Evolutionary conservation across 306 rosid genomes (phyloP).

Genomic region (Biancaea sappan): DNA sequence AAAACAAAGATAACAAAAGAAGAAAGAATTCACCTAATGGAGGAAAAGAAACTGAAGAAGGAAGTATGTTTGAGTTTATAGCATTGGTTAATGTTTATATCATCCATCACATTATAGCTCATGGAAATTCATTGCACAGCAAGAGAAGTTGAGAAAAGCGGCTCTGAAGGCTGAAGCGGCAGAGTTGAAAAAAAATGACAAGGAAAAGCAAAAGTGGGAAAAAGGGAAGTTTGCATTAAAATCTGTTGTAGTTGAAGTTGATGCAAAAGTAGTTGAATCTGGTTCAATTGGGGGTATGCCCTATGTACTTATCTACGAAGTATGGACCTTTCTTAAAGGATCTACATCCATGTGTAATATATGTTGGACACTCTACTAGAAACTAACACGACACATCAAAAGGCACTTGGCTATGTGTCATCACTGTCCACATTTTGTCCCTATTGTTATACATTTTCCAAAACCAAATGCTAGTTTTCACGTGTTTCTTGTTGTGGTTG

Average conservation of each 20-base stretch:
- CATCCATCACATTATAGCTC: constrained; percentile 32
- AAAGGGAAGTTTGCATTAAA: constrained; percentile 83
- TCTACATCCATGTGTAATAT: background rate
- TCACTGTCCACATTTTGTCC: background rate
- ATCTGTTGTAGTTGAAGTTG: constrained; percentile 85
- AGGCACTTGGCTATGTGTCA: background rate
- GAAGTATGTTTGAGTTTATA: constrained; percentile 55
- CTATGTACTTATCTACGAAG: background rate
- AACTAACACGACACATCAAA: background rate
- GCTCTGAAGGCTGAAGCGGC: constrained; percentile 89
- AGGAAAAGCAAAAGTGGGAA: constrained; percentile 87
- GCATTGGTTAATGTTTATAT: constrained; percentile 8
- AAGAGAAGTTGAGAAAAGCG: constrained; percentile 77
- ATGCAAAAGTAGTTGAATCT: constrained; percentile 80
- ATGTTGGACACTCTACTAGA: background rate
- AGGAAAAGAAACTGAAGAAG: constrained; percentile 73
- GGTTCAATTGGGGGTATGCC: constrained; percentile 85
- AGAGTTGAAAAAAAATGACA: constrained; percentile 70
- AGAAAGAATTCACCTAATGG: constrained; percentile 71
- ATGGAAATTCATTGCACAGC: constrained; percentile 49
- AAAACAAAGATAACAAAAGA: constrained; percentile 71
- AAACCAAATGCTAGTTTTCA: constrained; percentile 13
- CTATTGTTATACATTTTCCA: constrained; percentile 22
- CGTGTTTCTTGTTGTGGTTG: background rate
- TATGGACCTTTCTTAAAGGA: background rate